Base-by-base conservation (phyloP, 1,284 basidiomycete genomes). In the Mycosarcoma mackinlayi region DNA sequence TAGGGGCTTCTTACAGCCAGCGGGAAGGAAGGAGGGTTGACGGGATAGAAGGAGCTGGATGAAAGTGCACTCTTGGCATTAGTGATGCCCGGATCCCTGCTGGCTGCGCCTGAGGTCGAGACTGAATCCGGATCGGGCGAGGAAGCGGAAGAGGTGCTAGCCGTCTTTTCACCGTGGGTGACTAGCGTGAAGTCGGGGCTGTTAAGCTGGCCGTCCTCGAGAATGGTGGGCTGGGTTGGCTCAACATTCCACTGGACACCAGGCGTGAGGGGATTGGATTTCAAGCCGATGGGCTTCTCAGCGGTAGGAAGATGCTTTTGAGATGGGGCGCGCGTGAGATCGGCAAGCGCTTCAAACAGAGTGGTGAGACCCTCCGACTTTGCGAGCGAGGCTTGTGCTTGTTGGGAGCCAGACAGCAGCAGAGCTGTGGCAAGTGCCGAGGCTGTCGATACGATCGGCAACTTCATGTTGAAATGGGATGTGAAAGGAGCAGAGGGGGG, bases 11-110 rank as follows among this genome's bases (percentile, higher is more conserved):
- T 57, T 23, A 80, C 78, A 10, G 75, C 77, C 10, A 80, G 58
- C 4, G 78, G 78, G 50, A 77, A 71, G 21, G 75, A 76, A 24
- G 78, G 78, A 3, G 78, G 78, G 30, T 75, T 77, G 62, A 80
- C 52, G 13, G 78, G 78, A 13, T n/a, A 54, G 42, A 78, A 80
- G 28, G 59, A 58, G 70, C 77, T 78, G 4, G 56, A 57, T 7
- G 50, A 46, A 28, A 73, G 41, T 0, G 70, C 70, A 34, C 57
- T 7, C 23, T 46, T 38, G 23, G 48, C 55, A 28, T 73, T 73
- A 16, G 65, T 65, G 33, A 73, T 54, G 42, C 70, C 64, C 21
- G 64, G 46, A 16, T 72, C 60, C 38, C 10, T n/a, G 33, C 42
- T 47, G 13, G 63, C 54, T 13, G 42, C 34, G 44, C 46, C 39